Evolutionary conservation across 192 early-diverging fungal species (phyloP), one percentile per base, ranked within the genome.

Genomic region (Gaertneriomyces semiglobifer): DNA sequence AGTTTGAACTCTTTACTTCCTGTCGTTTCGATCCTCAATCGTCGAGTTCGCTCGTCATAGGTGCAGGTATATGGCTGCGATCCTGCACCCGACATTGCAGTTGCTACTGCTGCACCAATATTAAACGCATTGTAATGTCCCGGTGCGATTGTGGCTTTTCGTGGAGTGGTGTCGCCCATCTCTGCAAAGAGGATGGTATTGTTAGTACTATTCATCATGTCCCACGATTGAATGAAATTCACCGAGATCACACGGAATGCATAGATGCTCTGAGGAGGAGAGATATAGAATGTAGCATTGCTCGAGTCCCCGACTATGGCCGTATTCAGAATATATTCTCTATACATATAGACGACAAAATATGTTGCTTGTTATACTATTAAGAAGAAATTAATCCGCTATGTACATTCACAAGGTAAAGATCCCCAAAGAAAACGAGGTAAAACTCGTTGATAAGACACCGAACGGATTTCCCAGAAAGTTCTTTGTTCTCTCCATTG

Each of bases 401-500:
- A 50, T 50, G 18, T n/a, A 50, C 48, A 50, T 50, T 50, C 55
- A 56, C 55, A 56, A 56, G 25, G 55, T 56, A 44, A 60, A 60
- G 42, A 60, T 60, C 5, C 59, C 59, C 14, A 60, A 60, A 38
- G 59, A 60, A 43, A 25, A 25, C 44, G 12, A 43, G 4, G 41
- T 60, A 0, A 10, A 25, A 8, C 33, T 60, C 12, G 38, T 43
- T 2, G 59, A 60, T 20, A 60, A 60, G 4, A 60, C 59, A 8
- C 42, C 59, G 1, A 43, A 4, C 1, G 59, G 59, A 1, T 60
- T 43, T 4, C 59, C 42, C 0, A 60, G 4, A 5, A 60, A 60
- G 4, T 60, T 43, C 4, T 60, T 60, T 44, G 10, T 14, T 2
- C 38, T 60, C 16, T 25, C 42, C 14, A 25, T 60, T 43, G 59